Evolutionary conservation across 2,329 filamentous ascomycete genomes (phyloP).

Genomic region (Aspergillus caelatus): DNA sequence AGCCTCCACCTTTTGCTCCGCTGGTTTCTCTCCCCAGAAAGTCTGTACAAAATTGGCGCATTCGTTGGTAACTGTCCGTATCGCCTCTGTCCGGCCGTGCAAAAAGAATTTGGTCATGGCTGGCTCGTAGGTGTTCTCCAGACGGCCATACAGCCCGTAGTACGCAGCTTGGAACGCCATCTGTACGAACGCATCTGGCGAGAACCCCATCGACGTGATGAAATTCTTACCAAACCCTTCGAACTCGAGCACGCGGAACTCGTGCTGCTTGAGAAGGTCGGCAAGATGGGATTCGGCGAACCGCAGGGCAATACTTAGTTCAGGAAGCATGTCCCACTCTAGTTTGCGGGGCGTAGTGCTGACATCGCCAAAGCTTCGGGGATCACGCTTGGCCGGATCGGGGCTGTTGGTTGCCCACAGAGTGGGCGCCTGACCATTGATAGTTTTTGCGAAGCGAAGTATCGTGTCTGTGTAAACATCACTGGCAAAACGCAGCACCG

Average conservation of each 20-base stretch:
- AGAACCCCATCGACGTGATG: constrained; percentile 95
- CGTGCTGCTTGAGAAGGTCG: constrained; percentile 93
- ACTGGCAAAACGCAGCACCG: constrained; percentile 91
- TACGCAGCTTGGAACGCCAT: constrained; percentile 99
- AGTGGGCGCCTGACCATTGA: constrained; percentile 90
- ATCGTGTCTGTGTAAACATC: constrained; percentile 98
- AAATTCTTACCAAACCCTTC: constrained; percentile 91
- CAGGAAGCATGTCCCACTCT: constrained; percentile 96
- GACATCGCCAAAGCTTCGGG: constrained; percentile 88
- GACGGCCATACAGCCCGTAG: constrained; percentile 90
- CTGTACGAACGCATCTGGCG: constrained; percentile 94
- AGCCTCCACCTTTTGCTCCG: constrained; percentile 80
- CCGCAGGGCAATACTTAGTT: constrained; percentile 84
- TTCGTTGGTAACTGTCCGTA: constrained; percentile 81
- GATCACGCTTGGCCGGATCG: constrained; percentile 89
- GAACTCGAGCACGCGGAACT: constrained; percentile 92
- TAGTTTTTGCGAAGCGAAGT: constrained; percentile 88
- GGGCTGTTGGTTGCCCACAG: constrained; percentile 90
- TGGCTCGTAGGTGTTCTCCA: constrained; percentile 95
- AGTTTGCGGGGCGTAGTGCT: constrained; percentile 93
- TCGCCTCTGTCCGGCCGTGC: constrained; percentile 92
- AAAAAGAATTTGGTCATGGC: constrained; percentile 96
- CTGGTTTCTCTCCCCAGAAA: constrained; percentile 91
- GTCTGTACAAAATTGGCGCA: constrained; percentile 86
- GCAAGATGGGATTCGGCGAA: constrained; percentile 95